These are phyloP conservation scores for Pterocarpus macrocarpus DNA, from an alignment of 306 rosid genomes.

Conservation along the genomic window DNA sequence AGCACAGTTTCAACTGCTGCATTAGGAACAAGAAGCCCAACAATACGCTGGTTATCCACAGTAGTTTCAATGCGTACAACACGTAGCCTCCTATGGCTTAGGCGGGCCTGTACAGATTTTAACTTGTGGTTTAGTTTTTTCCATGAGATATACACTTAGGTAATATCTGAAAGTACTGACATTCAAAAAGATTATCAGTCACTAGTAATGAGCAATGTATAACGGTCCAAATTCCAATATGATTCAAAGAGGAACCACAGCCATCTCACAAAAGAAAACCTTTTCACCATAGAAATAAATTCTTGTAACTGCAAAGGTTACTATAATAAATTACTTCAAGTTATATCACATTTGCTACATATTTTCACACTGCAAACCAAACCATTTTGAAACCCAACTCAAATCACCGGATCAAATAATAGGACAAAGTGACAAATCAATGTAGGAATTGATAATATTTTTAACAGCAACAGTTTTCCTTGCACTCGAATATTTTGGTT, in stretches of 20 bases:
- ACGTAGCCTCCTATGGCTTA: conserved; percentile 90
- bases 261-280: not conserved
- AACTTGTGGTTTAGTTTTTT: conserved; percentile 33
- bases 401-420: conserved; percentile 29
- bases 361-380: not conserved
- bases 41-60: conserved; percentile 76
- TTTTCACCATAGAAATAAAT: not conserved
- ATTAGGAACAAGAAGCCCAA: conserved; percentile 94
- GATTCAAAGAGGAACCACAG: not conserved
- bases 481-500: conserved; percentile 30
- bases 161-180: conserved; percentile 10
- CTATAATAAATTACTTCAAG: conserved; percentile 27
- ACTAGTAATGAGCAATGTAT: conserved; percentile 1
- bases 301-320: conserved; percentile 24
- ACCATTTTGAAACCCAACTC: conserved; percentile 17
- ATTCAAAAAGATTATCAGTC: conserved; percentile 19
- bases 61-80: conserved; percentile 96
- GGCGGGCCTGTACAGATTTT: conserved; percentile 70
- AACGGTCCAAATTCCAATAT: conserved; percentile 3
- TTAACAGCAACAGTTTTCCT: not conserved
- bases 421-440: conserved; percentile 15
- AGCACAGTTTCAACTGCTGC: conserved; percentile 94
- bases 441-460: conserved; percentile 16
- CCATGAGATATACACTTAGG: conserved; percentile 5
- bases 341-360: conserved; percentile 18